phyloP scores from a whole-genome alignment of 371 early-diverging fungal species.

The Mucor piriformis region DNA sequence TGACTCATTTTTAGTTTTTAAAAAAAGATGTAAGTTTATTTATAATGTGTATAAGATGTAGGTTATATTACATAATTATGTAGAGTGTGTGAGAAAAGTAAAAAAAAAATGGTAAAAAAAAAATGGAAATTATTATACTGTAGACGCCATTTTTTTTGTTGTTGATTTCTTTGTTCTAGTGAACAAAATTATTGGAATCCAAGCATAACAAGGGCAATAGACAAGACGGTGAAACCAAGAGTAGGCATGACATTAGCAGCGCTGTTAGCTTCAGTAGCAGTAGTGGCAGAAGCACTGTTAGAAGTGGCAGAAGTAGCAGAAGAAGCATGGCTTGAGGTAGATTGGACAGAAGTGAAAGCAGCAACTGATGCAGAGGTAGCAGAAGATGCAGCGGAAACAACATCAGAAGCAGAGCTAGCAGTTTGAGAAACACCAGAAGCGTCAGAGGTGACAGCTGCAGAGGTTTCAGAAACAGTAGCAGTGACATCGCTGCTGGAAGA shows the following conservation, averaged over 20 bases:
- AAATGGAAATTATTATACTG: background rate
- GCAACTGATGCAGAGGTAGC: background rate
- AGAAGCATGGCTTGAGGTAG: background rate
- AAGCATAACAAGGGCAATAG: constrained; percentile 8
- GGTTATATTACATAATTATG: constrained; percentile 1
- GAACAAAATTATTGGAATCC: background rate
- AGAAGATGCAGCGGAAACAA: constrained; percentile 1
- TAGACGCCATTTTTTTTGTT: background rate
- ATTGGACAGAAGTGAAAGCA: constrained; percentile 2
- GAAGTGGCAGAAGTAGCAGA: background rate
- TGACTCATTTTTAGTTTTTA: background rate
- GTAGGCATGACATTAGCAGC: constrained; percentile 1
- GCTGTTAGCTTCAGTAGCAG: constrained; percentile 5
- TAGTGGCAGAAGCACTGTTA: background rate
- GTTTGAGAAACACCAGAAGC: background rate
- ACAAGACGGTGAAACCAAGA: constrained; percentile 11
- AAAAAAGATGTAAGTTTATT: background rate
- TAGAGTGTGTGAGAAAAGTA: background rate
- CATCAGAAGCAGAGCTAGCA: background rate
- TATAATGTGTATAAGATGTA: constrained; percentile 1
- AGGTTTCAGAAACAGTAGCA: background rate
- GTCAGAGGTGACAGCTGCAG: background rate
- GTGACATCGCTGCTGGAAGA: too few species aligned
- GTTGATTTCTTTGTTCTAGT: too few species aligned
- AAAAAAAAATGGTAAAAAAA: background rate